These are phyloP conservation scores for Rosa lucieae DNA, from an alignment of 306 rosid genomes.

Conservation along the genomic window DNA sequence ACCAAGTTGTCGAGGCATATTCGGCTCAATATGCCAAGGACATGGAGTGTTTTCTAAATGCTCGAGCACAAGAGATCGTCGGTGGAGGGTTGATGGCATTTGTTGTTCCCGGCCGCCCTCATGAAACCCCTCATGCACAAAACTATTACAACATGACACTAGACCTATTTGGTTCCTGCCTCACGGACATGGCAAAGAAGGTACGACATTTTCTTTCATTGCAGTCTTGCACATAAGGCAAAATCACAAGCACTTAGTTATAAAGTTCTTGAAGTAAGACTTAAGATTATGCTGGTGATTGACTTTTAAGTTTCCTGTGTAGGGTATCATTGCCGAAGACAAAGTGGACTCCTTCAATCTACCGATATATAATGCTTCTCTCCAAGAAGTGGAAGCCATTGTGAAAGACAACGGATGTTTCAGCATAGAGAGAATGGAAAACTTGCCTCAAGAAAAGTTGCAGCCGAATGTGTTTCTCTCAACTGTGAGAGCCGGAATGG, in stretches of 20 bases:
- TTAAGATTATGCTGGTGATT: too few species aligned
- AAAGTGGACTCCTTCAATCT: conserved; percentile 27
- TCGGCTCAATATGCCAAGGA: conserved; percentile 21
- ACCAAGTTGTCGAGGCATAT: conserved; percentile 22
- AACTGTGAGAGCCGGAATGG: conserved; percentile 9
- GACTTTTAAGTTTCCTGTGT: neutral
- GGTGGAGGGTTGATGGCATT: conserved; percentile 29
- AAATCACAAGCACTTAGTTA: neutral
- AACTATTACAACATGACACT: neutral
- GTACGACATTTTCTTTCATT: neutral
- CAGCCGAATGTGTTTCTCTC: neutral
- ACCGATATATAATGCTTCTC: conserved; percentile 5
- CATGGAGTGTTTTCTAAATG: conserved; percentile 21
- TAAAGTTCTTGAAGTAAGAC: too few species aligned
- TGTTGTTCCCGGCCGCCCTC: conserved; percentile 10
- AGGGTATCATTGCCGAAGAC: conserved; percentile 26
- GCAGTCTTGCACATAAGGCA: neutral
- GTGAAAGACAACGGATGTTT: conserved; percentile 23
- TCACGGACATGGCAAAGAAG: conserved; percentile 26
- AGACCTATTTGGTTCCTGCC: conserved; percentile 15
- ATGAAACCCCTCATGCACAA: conserved; percentile 1
- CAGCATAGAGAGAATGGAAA: conserved; percentile 24
- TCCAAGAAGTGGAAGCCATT: conserved; percentile 17
- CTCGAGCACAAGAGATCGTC: conserved; percentile 30
- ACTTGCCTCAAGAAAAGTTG: conserved; percentile 8